Evolutionary conservation across 371 early-diverging fungal genomes (phyloP), one percentile per base, ranked within the genome.

Genomic region (Circinella umbellata): DNA sequence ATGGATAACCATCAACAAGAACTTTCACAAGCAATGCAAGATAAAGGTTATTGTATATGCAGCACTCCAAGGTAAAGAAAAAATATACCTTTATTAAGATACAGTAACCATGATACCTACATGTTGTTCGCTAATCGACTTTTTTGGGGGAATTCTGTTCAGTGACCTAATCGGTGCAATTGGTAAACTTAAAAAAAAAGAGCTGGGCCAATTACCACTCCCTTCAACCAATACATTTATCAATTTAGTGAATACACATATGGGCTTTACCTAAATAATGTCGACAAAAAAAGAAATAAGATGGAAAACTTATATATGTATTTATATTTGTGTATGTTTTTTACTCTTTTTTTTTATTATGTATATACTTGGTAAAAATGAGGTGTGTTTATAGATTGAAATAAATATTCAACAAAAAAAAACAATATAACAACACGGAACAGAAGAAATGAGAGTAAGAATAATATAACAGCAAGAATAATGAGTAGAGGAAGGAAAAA

Each of bases 1-100:
- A 90, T 93, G 93, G 90, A 95, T 76, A 92, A 95, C 76, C 98
- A 97, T 75, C 98, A 97, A 78, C 49, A 66, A 37, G 96, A 97
- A 74, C 84, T 97, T 59, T 96, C 95, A 4, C 66, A 78, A 9
- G 92, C 89, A 5, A 82, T 97, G 70, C 81, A 84, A 9, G 68
- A 72, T 1, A 70, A 83, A 61, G 84, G 84, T 13, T 88, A 90
- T 70, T 76, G 93, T 34, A 70, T 89, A 20, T 80, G 71, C 64
- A 80, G 80, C 37, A 74, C 60, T 17, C 69, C 74, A 61, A 75
- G 79, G 90, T 87, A 80, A 53, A 4, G 15, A 9, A 9, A 6
- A 42, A 6, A 42, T 42, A 6, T 42, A 42, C 11, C 11, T 42
- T 42, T 42, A 42, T 27, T 2, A 27, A 27, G 27, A 27, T 27